Conservation (phyloP, 2,329 filamentous ascomycete genomes). For the Pseudogymnoascus sp. region DNA sequence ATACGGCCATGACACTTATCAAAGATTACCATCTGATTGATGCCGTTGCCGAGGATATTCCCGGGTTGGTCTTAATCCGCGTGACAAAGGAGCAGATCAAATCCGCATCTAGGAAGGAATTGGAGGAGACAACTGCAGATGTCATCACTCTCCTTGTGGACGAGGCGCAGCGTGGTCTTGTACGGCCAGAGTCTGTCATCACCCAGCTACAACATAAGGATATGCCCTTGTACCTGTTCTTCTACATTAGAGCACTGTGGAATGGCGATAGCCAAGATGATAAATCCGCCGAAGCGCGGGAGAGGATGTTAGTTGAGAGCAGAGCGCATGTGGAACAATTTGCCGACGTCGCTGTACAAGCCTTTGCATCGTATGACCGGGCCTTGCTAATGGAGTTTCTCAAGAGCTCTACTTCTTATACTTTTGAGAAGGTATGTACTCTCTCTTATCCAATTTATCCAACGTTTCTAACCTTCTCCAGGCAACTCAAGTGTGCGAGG, state of each 20-base stretch:
- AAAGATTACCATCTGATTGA: constrained; percentile 85
- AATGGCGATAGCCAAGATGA: constrained; percentile 60
- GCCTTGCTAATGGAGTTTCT: constrained; percentile 80
- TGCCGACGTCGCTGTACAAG: constrained; percentile 75
- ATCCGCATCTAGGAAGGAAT: constrained; percentile 59
- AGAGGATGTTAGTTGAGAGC: constrained; percentile 53
- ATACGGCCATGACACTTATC: constrained; percentile 80
- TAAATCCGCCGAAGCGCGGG: constrained; percentile 47
- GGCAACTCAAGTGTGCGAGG: constrained; percentile 74
- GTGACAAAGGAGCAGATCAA: constrained; percentile 66
- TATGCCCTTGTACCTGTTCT: constrained; percentile 73
- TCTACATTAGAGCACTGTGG: constrained; percentile 87
- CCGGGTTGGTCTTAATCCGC: constrained; percentile 80
- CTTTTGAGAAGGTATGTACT: constrained; percentile 62
- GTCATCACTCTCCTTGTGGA: constrained; percentile 81
- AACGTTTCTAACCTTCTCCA: constrained; percentile 27
- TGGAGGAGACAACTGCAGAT: constrained; percentile 75
- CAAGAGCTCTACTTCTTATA: constrained; percentile 76
- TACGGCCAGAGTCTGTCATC: constrained; percentile 72
- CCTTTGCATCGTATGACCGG: constrained; percentile 82
- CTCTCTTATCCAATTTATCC: neutral
- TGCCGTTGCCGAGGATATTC: constrained; percentile 81
- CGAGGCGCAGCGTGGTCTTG: constrained; percentile 82
- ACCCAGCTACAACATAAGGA: constrained; percentile 65
- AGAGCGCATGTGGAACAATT: constrained; percentile 74